A percentile compares a stretch with the other conserved stretches of the same genome.
Evolutionary conservation across 2,329 filamentous ascomycete species (phyloP).

Genomic region (Alternaria rosae): DNA sequence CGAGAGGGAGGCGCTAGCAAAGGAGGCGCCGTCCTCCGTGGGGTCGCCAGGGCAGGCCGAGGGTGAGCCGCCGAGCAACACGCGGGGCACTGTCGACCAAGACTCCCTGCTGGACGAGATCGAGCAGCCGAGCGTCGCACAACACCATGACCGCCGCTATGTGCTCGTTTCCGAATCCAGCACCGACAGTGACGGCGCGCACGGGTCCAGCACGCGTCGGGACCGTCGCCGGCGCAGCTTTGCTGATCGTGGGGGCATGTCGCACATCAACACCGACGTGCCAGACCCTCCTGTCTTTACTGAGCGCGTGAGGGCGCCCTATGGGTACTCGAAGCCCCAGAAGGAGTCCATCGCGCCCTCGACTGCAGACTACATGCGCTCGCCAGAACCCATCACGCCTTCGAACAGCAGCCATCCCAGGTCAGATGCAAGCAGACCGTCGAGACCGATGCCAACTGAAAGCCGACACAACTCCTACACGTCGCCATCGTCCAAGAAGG

Average conservation of each 20-base stretch:
- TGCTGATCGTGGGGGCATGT: conserved; percentile 45
- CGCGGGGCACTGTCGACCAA: conserved; percentile 72
- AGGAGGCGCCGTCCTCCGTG: conserved; percentile 61
- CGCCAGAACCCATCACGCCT: conserved; percentile 58
- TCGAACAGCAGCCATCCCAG: conserved; percentile 38
- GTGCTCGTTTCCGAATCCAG: conserved; percentile 60
- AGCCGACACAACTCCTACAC: conserved; percentile 33
- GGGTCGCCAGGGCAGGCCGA: conserved; percentile 35
- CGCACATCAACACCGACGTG: conserved; percentile 46
- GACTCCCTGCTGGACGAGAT: conserved; percentile 71
- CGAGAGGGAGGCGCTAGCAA: conserved; percentile 67
- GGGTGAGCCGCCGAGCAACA: conserved; percentile 65
- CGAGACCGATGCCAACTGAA: conserved; percentile 38
- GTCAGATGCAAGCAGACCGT: conserved; percentile 34
- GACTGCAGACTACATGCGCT: conserved; percentile 54
- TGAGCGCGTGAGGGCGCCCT: conserved; percentile 55
- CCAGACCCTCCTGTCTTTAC: conserved; percentile 51
- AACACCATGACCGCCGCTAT: conserved; percentile 69
- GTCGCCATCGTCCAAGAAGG: conserved; percentile 26
- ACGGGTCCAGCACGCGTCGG: conserved; percentile 5
- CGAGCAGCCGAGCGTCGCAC: conserved; percentile 37
- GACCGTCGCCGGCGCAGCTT: conserved; percentile 41
- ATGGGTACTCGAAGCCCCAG: conserved; percentile 53
- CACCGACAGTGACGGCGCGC: conserved; percentile 12
- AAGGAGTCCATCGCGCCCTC: conserved; percentile 43